A percentile compares a stretch with the other conserved stretches of the same genome.
These are phyloP conservation scores for Galerina marginata DNA, from an alignment of 768 basidiomycete genomes.

Conservation along the genomic window DNA sequence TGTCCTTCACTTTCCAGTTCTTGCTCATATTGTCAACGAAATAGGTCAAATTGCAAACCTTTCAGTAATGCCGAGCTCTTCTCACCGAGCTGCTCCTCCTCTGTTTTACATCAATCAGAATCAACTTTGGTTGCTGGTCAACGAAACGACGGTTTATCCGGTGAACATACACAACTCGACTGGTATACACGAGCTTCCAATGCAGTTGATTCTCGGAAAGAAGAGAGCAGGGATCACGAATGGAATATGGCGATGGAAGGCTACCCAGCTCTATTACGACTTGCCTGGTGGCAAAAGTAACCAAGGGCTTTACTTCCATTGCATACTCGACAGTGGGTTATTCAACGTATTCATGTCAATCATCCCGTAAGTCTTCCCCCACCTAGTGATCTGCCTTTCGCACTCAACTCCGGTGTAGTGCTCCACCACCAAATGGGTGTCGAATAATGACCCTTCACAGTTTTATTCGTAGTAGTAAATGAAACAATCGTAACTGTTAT, in stretches of 20 bases:
- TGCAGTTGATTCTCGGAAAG: slow-evolving; percentile 52
- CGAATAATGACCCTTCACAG: slow-evolving; percentile 49
- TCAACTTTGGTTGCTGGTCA: slow-evolving; percentile 58
- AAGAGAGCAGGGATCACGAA: slow-evolving; percentile 44
- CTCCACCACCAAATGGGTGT: slow-evolving; percentile 44
- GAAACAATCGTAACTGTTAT: slow-evolving; percentile 15
- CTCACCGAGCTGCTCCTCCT: slow-evolving; percentile 35
- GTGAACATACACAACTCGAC: slow-evolving; percentile 62
- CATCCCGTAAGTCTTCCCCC: slow-evolving; percentile 42
- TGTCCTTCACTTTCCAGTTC: not conserved
- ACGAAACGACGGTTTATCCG: slow-evolving; percentile 59
- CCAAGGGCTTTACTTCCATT: slow-evolving; percentile 50
- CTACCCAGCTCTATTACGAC: slow-evolving; percentile 60
- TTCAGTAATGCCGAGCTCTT: slow-evolving; percentile 41
- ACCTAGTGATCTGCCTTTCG: not conserved
- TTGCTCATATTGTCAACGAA: not conserved
- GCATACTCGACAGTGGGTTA: slow-evolving; percentile 38
- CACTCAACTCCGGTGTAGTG: slow-evolving; percentile 1
- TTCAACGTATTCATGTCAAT: slow-evolving; percentile 56
- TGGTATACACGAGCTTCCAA: slow-evolving; percentile 42
- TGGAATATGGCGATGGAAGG: slow-evolving; percentile 60
- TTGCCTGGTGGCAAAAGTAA: slow-evolving; percentile 45
- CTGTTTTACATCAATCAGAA: slow-evolving; percentile 60
- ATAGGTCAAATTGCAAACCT: slow-evolving; percentile 55
- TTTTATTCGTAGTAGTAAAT: slow-evolving; percentile 31